A percentile compares a stretch with the other conserved stretches of the same genome.
Conservation (phyloP, 202 grass and related monocot genomes). For the Setaria italica region DNA sequence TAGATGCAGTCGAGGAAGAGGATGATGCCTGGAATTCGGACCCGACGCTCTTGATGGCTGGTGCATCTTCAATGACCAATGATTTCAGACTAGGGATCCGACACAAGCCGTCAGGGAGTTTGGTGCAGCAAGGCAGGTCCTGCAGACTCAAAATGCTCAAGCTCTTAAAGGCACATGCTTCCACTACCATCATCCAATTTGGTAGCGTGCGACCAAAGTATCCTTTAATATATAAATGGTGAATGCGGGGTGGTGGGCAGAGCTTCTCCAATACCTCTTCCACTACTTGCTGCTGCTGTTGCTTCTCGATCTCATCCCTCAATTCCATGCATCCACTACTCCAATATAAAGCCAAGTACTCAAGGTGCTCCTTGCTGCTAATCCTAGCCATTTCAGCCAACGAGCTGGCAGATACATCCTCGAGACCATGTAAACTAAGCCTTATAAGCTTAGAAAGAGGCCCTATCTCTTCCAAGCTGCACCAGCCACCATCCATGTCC, state of each 20-base stretch:
- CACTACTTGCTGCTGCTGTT: background rate
- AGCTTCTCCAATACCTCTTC: background rate
- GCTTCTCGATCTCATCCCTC: background rate
- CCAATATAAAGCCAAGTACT: constrained; percentile 7
- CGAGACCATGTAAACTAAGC: background rate
- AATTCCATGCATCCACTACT: background rate
- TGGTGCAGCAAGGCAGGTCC: too few relatives aligned
- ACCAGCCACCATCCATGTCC: constrained; percentile 12
- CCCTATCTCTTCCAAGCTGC: constrained; percentile 7
- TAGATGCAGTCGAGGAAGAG: too few relatives aligned
- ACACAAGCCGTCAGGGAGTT: too few relatives aligned
- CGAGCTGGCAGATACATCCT: constrained; percentile 14
- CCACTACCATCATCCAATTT: too few relatives aligned
- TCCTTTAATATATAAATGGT: too few relatives aligned
- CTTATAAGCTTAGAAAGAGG: background rate
- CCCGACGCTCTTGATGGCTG: too few relatives aligned
- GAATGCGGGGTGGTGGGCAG: background rate
- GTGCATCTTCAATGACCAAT: too few relatives aligned
- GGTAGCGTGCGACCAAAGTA: too few relatives aligned
- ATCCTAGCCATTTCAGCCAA: constrained; percentile 30
- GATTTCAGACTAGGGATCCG: too few relatives aligned
- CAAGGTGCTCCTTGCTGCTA: constrained; percentile 33
- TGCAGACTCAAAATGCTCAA: too few relatives aligned
- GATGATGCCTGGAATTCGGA: too few relatives aligned
- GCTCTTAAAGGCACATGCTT: too few relatives aligned